Base-by-base conservation (phyloP, 805 yeast genomes). In the Cyberlindnera xylosilytica region DNA sequence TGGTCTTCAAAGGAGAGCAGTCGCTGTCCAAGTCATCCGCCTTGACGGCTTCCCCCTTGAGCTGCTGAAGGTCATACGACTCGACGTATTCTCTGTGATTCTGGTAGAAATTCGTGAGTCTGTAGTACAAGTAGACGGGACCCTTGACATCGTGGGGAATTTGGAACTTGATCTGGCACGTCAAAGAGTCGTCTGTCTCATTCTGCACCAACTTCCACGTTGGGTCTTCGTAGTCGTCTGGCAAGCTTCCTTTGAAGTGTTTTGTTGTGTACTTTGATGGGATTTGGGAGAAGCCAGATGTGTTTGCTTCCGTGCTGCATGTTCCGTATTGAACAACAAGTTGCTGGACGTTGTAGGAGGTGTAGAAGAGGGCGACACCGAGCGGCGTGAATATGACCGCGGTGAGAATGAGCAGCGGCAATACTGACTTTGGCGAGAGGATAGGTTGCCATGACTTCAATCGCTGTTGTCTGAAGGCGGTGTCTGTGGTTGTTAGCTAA, bases 51-150 rank as follows among this genome's bases (percentile, higher is more conserved):
- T 76, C 63, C 2, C 99, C 99, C 46, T 79, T 78, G 38, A 93
- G 60, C 64, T 93, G 99, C 31, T 74, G 71, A 62, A 83, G 76
- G 61, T 89, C 95, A 62, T 74, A 86, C 9, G 95, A 84, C 47
- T 79, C 81, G 26, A 91, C 98, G 60, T 88, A 93, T 49, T 93
- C 87, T 47, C 99, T 78, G 66, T 93, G 99, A 62, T 93, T 93
- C 63, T 93, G 98, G 63, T 74, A 89, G 63, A 91, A 93, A 61
- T 88, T 88, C 27, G 97, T 89, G 56, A 93, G 69, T 52, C 81
- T 80, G 67, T 93, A 93, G 66, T 87, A 93, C 49, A 88, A 58
- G 60, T 73, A 89, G 8, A 89, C 59, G 3, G 95, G 87, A 2
- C 82, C 76, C 32, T 78, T 72, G 61, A 93, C 72, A 42, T 80